Percentiles rank a stretch among this genome's conserved stretches.
These are phyloP conservation scores for Candida ipomoeae DNA, from an alignment of 805 yeast species.

Conservation along the genomic window DNA sequence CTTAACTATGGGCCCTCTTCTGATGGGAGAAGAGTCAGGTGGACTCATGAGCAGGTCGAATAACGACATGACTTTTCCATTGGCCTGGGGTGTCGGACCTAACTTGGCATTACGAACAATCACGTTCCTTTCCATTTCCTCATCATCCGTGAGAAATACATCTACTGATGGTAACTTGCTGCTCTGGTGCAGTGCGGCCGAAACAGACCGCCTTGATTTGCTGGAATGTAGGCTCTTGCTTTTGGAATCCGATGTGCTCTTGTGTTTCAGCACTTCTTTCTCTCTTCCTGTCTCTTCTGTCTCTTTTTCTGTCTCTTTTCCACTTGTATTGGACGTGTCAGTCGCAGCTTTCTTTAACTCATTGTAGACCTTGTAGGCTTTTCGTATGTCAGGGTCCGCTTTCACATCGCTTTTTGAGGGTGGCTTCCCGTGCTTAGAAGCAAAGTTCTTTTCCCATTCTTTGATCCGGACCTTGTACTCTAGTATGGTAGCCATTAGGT, in stretches of 20 bases:
- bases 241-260: neutral
- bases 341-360: constrained; percentile 9
- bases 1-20: constrained; percentile 4
- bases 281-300: neutral
- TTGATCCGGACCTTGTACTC: constrained; percentile 25
- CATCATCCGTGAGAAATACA: constrained; percentile 13
- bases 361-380: constrained; percentile 32
- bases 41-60: constrained; percentile 54
- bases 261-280: neutral
- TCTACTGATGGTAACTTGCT: constrained; percentile 1
- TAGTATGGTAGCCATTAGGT: constrained; percentile 10
- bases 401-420: constrained; percentile 37
- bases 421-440: constrained; percentile 21
- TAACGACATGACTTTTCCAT: constrained; percentile 70
- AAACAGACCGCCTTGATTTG: neutral
- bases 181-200: neutral
- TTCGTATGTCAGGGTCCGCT: constrained; percentile 23
- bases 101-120: constrained; percentile 36
- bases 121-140: constrained; percentile 10
- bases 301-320: neutral
- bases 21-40: constrained; percentile 41
- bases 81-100: constrained; percentile 86
- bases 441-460: constrained; percentile 37
- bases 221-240: neutral
- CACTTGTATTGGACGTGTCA: neutral